These are phyloP conservation scores for Entophlyctis luteolus DNA, from an alignment of 192 early-diverging fungal genomes.

Conservation along the genomic window DNA sequence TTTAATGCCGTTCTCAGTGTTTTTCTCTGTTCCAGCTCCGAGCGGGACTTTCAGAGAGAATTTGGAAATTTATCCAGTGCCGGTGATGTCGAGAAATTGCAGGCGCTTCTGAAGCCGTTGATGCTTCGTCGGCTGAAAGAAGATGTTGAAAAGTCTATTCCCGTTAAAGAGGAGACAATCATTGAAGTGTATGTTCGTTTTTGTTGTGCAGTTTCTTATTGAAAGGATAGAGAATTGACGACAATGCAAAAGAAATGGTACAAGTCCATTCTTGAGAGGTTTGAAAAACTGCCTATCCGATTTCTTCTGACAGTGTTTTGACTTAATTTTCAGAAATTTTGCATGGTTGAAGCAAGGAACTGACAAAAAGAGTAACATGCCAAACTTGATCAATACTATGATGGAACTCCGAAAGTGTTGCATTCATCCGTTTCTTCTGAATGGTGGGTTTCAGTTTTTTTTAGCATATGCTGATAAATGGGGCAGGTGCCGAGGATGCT, in stretches of 20 bases:
- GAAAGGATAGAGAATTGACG: slow-evolving; percentile 56
- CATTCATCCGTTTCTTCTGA: slow-evolving; percentile 79
- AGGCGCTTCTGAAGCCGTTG: slow-evolving; percentile 72
- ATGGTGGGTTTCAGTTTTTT: too few species aligned
- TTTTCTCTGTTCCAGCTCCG: too few species aligned
- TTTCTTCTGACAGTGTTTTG: too few species aligned
- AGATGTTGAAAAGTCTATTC: slow-evolving; percentile 84
- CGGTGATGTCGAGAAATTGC: slow-evolving; percentile 74
- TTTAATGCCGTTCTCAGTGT: too few species aligned
- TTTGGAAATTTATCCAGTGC: slow-evolving; percentile 67
- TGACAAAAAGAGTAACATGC: slow-evolving; percentile 56
- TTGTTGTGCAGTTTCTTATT: too few species aligned
- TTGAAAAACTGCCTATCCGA: too few species aligned
- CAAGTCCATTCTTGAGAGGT: slow-evolving; percentile 73
- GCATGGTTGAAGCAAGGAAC: slow-evolving; percentile 75
- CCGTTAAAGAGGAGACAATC: slow-evolving; percentile 86
- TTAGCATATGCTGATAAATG: neutral
- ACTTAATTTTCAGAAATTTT: slow-evolving; percentile 55
- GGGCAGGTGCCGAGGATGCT: slow-evolving; percentile 68
- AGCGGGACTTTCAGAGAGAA: slow-evolving; percentile 62
- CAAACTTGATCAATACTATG: slow-evolving; percentile 80
- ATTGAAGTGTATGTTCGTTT: slow-evolving; percentile 67
- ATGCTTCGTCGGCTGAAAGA: slow-evolving; percentile 86
- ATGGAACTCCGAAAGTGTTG: slow-evolving; percentile 88
- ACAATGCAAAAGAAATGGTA: slow-evolving; percentile 82